A percentile compares a stretch with the other conserved stretches of the same genome.
These are phyloP conservation scores for Trichocladium antarcticum DNA, from an alignment of 495 filamentous ascomycete genomes.

Conservation along the genomic window DNA sequence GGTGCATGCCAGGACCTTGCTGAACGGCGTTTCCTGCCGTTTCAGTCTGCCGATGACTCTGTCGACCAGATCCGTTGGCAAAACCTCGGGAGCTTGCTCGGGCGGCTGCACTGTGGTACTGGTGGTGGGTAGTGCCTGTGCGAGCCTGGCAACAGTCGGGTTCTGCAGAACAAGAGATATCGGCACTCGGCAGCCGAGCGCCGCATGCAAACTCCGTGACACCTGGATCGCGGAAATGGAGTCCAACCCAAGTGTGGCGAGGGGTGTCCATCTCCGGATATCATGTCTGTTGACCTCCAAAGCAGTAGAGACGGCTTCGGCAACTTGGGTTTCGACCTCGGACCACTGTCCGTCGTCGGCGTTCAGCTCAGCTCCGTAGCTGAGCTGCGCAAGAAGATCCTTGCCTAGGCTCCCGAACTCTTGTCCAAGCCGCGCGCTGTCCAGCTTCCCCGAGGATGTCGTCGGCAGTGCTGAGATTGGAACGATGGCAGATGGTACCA, in stretches of 20 bases:
- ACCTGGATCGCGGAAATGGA: constrained; percentile 69
- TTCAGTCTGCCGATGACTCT: constrained; percentile 26
- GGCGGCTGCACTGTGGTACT: neutral
- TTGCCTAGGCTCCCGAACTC: constrained; percentile 13
- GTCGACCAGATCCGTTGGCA: constrained; percentile 30
- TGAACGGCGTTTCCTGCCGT: constrained; percentile 27
- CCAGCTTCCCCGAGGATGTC: constrained; percentile 53
- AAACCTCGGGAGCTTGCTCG: constrained; percentile 13
- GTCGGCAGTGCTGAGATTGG: constrained; percentile 52
- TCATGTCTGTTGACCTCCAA: constrained; percentile 44
- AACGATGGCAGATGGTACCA: constrained; percentile 58
- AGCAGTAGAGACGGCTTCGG: constrained; percentile 31
- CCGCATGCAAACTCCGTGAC: constrained; percentile 39
- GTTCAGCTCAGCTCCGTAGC: constrained; percentile 19
- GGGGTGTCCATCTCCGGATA: constrained; percentile 41
- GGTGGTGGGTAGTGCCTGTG: constrained; percentile 20
- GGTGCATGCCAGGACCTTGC: constrained; percentile 61
- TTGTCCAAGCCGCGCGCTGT: constrained; percentile 25
- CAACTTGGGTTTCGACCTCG: constrained; percentile 38
- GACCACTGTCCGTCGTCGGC: constrained; percentile 39
- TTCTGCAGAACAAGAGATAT: constrained; percentile 56
- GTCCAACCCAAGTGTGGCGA: constrained; percentile 54
- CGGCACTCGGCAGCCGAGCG: constrained; percentile 35
- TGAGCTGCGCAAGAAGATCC: constrained; percentile 11
- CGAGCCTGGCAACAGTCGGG: constrained; percentile 47